Conservation (phyloP, 1,284 basidiomycete species). For the Fereydounia khargensis region DNA sequence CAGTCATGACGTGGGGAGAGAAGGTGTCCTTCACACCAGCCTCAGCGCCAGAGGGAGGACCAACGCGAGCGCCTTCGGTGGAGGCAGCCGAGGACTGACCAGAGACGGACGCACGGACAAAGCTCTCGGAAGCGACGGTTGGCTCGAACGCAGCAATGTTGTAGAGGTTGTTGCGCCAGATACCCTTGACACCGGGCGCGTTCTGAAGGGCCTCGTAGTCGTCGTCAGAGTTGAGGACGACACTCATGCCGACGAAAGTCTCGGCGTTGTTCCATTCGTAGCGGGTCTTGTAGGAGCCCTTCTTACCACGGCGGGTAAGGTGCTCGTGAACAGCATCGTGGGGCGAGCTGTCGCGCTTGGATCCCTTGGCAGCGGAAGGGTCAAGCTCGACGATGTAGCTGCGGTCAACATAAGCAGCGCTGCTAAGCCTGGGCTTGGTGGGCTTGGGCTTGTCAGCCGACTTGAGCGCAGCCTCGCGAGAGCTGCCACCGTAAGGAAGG, state of each 20-base stretch:
- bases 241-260: slow-evolving; percentile 33
- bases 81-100: neutral
- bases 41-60: slow-evolving; percentile 11
- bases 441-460: neutral
- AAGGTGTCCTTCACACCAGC: slow-evolving; percentile 30
- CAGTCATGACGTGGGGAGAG: slow-evolving; percentile 44
- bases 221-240: slow-evolving; percentile 31
- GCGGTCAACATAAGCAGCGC: slow-evolving; percentile 12
- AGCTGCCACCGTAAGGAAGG: neutral
- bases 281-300: slow-evolving; percentile 22
- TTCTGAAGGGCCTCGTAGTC: slow-evolving; percentile 25
- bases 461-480: neutral
- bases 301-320: slow-evolving; percentile 24
- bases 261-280: slow-evolving; percentile 32
- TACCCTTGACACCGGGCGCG: slow-evolving; percentile 28
- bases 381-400: slow-evolving; percentile 35
- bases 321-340: slow-evolving; percentile 29
- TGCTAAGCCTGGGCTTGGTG: neutral
- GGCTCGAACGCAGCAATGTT: slow-evolving; percentile 30
- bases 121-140: slow-evolving; percentile 15
- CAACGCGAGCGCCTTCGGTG: no score
- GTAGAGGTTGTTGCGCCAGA: slow-evolving; percentile 28
- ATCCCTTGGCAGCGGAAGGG: slow-evolving; percentile 6
- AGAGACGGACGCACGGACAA: slow-evolving; percentile 29
- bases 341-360: slow-evolving; percentile 21